These are phyloP conservation scores for Cercospora beticola DNA, from an alignment of 2,329 filamentous ascomycete species.

Conservation along the genomic window DNA sequence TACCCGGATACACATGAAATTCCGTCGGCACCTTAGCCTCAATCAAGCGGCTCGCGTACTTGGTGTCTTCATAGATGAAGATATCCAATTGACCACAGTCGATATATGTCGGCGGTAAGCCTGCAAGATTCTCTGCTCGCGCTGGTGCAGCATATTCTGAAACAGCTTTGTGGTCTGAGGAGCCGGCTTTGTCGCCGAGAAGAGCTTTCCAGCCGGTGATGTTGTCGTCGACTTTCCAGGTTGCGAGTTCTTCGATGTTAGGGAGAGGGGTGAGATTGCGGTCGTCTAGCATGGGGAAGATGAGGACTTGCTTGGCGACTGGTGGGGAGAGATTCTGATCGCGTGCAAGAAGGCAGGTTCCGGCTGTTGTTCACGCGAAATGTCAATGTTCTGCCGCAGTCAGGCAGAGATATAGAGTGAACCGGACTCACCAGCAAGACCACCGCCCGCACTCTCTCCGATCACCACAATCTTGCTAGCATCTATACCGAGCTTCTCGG, in stretches of 20 bases:
- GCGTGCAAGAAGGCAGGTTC: slow-evolving; percentile 26
- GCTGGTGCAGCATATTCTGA: slow-evolving; percentile 30
- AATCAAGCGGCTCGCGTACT: slow-evolving; percentile 43
- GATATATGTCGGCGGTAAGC: slow-evolving; percentile 48
- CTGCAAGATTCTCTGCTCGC: slow-evolving; percentile 28
- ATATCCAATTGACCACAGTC: slow-evolving; percentile 46
- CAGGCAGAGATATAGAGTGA: not conserved
- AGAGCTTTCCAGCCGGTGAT: slow-evolving; percentile 45
- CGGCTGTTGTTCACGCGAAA: slow-evolving; percentile 15
- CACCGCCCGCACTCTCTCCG: slow-evolving; percentile 23
- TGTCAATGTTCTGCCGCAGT: slow-evolving; percentile 4
- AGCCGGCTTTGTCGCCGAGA: slow-evolving; percentile 33
- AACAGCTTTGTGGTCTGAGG: slow-evolving; percentile 17
- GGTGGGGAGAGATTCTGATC: slow-evolving; percentile 23
- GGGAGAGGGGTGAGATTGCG: slow-evolving; percentile 37
- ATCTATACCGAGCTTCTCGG: slow-evolving; percentile 18
- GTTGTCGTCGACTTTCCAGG: slow-evolving; percentile 44
- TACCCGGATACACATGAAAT: slow-evolving; percentile 48
- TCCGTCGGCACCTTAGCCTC: slow-evolving; percentile 44
- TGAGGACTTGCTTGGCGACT: slow-evolving; percentile 41
- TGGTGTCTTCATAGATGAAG: slow-evolving; percentile 45
- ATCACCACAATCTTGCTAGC: slow-evolving; percentile 17
- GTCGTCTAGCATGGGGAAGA: slow-evolving; percentile 52
- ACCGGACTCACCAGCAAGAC: slow-evolving; percentile 11
- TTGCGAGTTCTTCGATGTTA: slow-evolving; percentile 38